Evolutionary conservation across 768 basidiomycete genomes (phyloP).

Genomic region (Suillus alpinus): DNA sequence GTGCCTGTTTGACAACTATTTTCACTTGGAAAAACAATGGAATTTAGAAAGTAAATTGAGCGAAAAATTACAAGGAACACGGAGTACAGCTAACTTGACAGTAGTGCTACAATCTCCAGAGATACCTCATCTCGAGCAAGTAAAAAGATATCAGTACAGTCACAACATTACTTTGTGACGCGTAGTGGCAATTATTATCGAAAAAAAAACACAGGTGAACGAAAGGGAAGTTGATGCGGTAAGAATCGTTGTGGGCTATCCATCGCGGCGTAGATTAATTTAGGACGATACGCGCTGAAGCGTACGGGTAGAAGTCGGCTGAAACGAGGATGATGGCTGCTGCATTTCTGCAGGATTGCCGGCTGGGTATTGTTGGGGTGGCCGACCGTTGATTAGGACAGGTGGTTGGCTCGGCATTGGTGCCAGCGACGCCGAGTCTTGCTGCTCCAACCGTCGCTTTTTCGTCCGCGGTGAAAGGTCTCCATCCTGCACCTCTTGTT

Average conservation of each 20-base stretch:
- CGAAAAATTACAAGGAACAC: background rate
- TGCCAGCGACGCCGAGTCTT: background rate
- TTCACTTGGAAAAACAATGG: background rate
- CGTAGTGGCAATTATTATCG: background rate
- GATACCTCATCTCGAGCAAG: background rate
- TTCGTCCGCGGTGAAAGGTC: constrained; percentile 22
- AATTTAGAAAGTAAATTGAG: background rate
- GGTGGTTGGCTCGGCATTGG: constrained; percentile 12
- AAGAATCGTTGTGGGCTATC: background rate
- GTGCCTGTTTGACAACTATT: background rate
- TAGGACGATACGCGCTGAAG: background rate
- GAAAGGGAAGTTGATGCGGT: background rate
- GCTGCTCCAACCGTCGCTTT: constrained; percentile 22
- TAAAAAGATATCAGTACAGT: background rate
- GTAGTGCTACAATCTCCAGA: background rate
- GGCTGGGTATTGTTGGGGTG: constrained; percentile 29
- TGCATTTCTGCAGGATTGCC: constrained; percentile 13
- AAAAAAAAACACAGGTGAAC: background rate
- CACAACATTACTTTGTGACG: background rate
- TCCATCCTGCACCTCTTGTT: constrained; percentile 8
- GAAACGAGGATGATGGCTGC: background rate
- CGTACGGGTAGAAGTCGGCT: background rate
- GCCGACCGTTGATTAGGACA: constrained; percentile 26
- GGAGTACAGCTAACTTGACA: background rate
- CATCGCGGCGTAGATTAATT: background rate